Conservation (phyloP, 441 rosid genomes). For the Corymbia citriodora region DNA sequence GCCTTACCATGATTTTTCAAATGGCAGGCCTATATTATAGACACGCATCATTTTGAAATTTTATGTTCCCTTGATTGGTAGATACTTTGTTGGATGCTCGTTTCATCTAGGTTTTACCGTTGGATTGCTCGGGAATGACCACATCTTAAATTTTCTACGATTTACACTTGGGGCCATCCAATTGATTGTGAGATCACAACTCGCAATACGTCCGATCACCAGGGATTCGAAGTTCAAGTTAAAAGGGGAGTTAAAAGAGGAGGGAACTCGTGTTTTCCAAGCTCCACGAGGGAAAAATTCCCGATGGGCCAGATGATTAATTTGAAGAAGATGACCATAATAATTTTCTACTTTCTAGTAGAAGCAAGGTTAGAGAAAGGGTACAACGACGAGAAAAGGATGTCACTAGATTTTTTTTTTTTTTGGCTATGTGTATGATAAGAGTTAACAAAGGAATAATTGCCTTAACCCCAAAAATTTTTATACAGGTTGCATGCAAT, state of each 20-base stretch:
- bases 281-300: neutral
- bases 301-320: neutral
- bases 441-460: neutral
- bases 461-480: neutral
- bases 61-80: neutral
- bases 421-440: neutral
- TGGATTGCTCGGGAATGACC: neutral
- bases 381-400: neutral
- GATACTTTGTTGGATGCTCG: neutral
- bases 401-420: neutral
- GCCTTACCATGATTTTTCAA: neutral
- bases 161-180: neutral
- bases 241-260: neutral
- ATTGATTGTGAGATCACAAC: neutral
- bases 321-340: neutral
- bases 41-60: neutral
- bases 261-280: neutral
- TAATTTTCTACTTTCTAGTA: neutral
- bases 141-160: neutral
- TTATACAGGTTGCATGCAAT: neutral
- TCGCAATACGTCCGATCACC: neutral
- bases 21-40: neutral
- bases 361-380: neutral
- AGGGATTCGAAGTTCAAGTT: neutral
- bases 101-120: neutral